These are phyloP conservation scores for Lavandula angustifolia DNA, from an alignment of 257 asterid genomes.

Conservation along the genomic window DNA sequence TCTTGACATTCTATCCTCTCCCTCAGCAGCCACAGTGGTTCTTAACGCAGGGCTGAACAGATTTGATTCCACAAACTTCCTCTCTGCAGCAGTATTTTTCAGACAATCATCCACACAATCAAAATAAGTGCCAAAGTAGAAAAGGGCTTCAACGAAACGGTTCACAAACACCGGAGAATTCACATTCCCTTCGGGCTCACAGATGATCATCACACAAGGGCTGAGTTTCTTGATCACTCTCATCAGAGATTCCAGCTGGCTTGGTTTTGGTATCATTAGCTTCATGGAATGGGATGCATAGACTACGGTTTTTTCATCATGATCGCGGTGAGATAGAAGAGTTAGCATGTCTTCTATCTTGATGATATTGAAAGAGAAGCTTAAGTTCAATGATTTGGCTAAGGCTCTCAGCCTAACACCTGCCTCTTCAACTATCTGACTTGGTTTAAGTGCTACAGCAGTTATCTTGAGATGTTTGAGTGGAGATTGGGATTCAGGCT, in stretches of 20 bases:
- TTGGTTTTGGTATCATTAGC: constrained; percentile 25
- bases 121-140: constrained; percentile 42
- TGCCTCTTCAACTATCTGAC: constrained; percentile 37
- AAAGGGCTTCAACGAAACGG: constrained; percentile 49
- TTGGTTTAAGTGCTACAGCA: constrained; percentile 40
- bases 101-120: background rate
- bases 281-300: constrained; percentile 1
- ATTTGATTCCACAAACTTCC: constrained; percentile 31
- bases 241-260: constrained; percentile 38
- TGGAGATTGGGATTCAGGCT: background rate
- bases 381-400: constrained; percentile 27
- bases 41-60: constrained; percentile 33
- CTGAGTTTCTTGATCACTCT: constrained; percentile 31
- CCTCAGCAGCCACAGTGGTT: constrained; percentile 43
- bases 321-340: background rate
- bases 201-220: constrained; percentile 40
- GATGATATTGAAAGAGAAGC: constrained; percentile 17
- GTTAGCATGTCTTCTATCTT: background rate
- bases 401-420: constrained; percentile 14
- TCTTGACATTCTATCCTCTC: constrained; percentile 40
- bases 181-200: constrained; percentile 47
- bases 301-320: constrained; percentile 9
- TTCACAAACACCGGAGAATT: constrained; percentile 46
- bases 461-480: constrained; percentile 49
- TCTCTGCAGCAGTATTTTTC: constrained; percentile 34